Conservation (phyloP, 2,329 filamentous ascomycete species). For the Pseudogymnoascus sp. region DNA sequence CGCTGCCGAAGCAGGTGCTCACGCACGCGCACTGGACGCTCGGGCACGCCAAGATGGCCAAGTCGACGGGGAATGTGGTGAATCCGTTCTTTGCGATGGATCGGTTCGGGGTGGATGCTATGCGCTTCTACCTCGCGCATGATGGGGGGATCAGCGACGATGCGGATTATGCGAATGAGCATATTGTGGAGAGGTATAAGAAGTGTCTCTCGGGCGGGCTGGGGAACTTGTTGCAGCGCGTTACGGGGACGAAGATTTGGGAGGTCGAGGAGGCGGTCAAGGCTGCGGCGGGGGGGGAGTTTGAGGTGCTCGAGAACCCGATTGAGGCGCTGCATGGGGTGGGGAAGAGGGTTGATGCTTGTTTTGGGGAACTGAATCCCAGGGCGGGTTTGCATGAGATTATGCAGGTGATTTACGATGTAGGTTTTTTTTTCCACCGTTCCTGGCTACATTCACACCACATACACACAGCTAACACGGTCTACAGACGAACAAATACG, state of each 20-base stretch:
- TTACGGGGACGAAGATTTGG: constrained; percentile 62
- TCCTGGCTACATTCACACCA: not conserved
- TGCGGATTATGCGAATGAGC: constrained; percentile 73
- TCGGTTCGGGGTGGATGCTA: constrained; percentile 75
- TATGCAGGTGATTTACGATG: constrained; percentile 52
- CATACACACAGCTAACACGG: constrained; percentile 12
- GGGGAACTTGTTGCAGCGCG: constrained; percentile 69
- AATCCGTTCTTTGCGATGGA: constrained; percentile 89
- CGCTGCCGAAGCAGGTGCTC: constrained; percentile 68
- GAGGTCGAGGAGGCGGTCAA: constrained; percentile 44
- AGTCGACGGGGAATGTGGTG: constrained; percentile 89
- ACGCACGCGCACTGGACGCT: constrained; percentile 96
- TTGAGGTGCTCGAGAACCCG: constrained; percentile 26
- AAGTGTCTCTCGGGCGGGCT: constrained; percentile 69
- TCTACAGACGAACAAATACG: constrained; percentile 55
- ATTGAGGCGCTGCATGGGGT: constrained; percentile 33
- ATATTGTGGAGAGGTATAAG: constrained; percentile 68
- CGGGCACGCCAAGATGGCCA: constrained; percentile 88
- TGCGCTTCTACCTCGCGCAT: constrained; percentile 82
- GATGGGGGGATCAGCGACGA: constrained; percentile 72
- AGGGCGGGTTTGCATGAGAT: constrained; percentile 56
- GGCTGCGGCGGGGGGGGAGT: constrained; percentile 18
- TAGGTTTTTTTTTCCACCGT: constrained; percentile 27
- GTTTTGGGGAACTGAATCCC: constrained; percentile 58
- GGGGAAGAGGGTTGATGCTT: constrained; percentile 34